Base-by-base conservation (phyloP, 2,329 filamentous ascomycete genomes). In the Teratosphaeria epicoccoides region DNA sequence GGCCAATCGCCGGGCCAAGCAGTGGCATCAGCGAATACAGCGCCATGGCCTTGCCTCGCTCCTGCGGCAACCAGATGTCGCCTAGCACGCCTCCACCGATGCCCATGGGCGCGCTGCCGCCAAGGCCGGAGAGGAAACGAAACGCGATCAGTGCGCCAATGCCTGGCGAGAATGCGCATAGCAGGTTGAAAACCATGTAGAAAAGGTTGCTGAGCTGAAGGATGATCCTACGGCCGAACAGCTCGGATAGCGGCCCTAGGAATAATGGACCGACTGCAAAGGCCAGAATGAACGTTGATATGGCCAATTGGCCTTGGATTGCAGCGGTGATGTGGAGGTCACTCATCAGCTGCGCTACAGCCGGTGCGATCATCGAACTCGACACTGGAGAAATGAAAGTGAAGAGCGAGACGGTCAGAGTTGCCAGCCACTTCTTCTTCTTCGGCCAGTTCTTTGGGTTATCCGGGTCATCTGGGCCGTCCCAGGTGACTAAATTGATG, bases 1-100 rank as follows among this genome's bases (percentile, higher is more conserved):
- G 84, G 0, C 83, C 83, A 4, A 85, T 69, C 0, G 80, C 80
- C 2, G 83, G 83, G 0, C 83, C 83, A 0, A 86, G 74, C 0
- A 87, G 71, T 0, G 83, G 83, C 1, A 77, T 78, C 0, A 85
- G 71, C 48, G 73, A 78, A 68, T 84, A 85, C 37, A 85, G 74
- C 1, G 76, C 76, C 51, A 85, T 78, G 2, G 81, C 79, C 55
- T 74, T 76, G 2, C 82, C 82, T 56, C 82, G 76, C 63, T 85
- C 72, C 60, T 84, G 81, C 0, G 81, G 71, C 11, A 65, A 68
- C 68, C 80, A 85, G 24, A 77, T 73, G 61, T 85, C 82, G 50
- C 75, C 72, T 2, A 67, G 55, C 2, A 67, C 64, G 52, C 67
- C 67, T 26, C 66, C 67, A 26, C 67, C 67, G 40, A 69, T 64